phyloP scores from a whole-genome alignment of 805 yeast species.

The Metschnikowia gelsemii region DNA sequence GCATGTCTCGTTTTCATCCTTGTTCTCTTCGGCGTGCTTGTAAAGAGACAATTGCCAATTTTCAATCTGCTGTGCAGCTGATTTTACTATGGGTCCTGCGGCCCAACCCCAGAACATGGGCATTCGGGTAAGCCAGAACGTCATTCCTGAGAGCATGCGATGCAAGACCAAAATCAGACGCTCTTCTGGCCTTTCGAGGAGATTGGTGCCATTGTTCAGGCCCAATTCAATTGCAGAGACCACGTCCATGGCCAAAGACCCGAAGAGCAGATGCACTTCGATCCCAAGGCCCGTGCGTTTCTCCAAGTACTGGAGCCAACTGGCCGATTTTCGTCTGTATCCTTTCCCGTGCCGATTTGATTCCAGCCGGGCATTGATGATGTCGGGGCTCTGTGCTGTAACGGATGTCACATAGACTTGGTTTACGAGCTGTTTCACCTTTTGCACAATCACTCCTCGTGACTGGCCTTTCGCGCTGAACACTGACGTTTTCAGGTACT shows the following conservation, averaged over 20 bases:
- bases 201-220: slow-evolving; percentile 41
- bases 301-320: neutral
- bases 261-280: slow-evolving; percentile 61
- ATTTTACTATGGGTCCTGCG: slow-evolving; percentile 38
- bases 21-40: slow-evolving; percentile 32
- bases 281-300: slow-evolving; percentile 35
- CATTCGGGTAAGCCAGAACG: slow-evolving; percentile 63
- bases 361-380: slow-evolving; percentile 30
- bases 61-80: slow-evolving; percentile 40
- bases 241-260: slow-evolving; percentile 68
- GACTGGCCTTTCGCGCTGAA: slow-evolving; percentile 30
- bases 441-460: slow-evolving; percentile 26
- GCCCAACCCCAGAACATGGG: slow-evolving; percentile 53
- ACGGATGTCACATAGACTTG: slow-evolving; percentile 31
- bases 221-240: slow-evolving; percentile 64
- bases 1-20: slow-evolving; percentile 17
- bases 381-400: slow-evolving; percentile 32
- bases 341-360: slow-evolving; percentile 26
- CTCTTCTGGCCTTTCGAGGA: slow-evolving; percentile 40
- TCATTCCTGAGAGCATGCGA: slow-evolving; percentile 52
- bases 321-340: neutral
- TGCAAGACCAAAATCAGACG: slow-evolving; percentile 43
- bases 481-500: slow-evolving; percentile 37
- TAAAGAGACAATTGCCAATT: slow-evolving; percentile 46
- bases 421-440: slow-evolving; percentile 26